A percentile compares a stretch with the other conserved stretches of the same genome.
phyloP scores from a whole-genome alignment of 306 rosid genomes.

The Trifolium dubium region DNA sequence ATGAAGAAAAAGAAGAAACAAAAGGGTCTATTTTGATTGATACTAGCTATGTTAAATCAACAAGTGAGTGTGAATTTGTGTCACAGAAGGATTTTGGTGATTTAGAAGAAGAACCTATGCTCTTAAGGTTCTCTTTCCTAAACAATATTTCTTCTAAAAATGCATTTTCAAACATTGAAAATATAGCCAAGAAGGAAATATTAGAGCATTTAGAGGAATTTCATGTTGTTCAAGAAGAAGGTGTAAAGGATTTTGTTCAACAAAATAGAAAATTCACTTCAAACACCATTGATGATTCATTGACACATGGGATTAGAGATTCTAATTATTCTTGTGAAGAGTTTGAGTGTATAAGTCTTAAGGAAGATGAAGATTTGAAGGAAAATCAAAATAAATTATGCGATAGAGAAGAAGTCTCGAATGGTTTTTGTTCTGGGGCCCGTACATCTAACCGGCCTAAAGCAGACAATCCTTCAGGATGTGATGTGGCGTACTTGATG shows the following conservation, averaged over 20 bases:
- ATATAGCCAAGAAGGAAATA: slow-evolving; percentile 7
- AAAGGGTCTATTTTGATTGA: not conserved
- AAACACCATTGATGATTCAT: slow-evolving; percentile 39
- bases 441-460: too few species aligned
- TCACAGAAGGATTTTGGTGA: slow-evolving; percentile 42
- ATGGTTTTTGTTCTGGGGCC: not conserved
- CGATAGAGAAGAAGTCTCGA: slow-evolving; percentile 16
- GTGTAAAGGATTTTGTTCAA: slow-evolving; percentile 30
- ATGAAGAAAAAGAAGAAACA: slow-evolving; percentile 41
- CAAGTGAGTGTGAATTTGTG: slow-evolving; percentile 44
- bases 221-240: slow-evolving; percentile 9
- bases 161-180: not conserved
- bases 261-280: not conserved
- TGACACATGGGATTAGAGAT: slow-evolving; percentile 42
- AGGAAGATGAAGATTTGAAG: slow-evolving; percentile 16
- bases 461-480: too few species aligned
- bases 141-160: slow-evolving; percentile 42
- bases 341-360: slow-evolving; percentile 36
- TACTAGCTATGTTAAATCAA: not conserved
- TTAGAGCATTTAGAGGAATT: slow-evolving; percentile 31
- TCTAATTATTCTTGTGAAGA: slow-evolving; percentile 34
- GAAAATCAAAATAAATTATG: slow-evolving; percentile 28
- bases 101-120: slow-evolving; percentile 56
- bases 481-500: too few species aligned
- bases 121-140: slow-evolving; percentile 52